Evolutionary conservation across 257 asterid species (phyloP), one percentile per base, ranked within the genome.

Genomic region (Scutellaria barbata): DNA sequence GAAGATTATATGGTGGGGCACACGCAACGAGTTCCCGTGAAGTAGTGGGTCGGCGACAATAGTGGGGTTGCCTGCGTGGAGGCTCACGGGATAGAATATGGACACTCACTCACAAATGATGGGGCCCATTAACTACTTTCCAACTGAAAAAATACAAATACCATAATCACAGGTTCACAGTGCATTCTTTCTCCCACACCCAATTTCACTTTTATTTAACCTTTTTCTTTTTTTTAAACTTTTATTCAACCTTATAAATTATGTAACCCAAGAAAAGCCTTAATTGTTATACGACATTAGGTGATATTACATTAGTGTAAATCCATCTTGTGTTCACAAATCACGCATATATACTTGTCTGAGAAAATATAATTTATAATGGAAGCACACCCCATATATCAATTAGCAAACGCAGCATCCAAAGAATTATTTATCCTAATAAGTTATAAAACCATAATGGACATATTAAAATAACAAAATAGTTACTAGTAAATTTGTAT

Each of bases 11-110:
- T 57, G 52, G 84, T 73, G 81, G 84, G 84, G 12, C 77, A 66
- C 45, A 60, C 45, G 5, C 58, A 68, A 61, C 50, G 64, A 17
- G 41, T 64, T 6, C 87, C 87, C 88, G 89, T 84, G 77, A 76
- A 47, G 88, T 75, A 79, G 81, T 88, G 91, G 87, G 93, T 46
- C 71, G 88, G 87, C 82, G 86, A 88, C 81, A 66, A 30, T 83
- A 65, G 80, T 83, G 88, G 83, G 75, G 57, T 64, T 25, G 84
- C 46, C 47, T 69, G 41, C 47, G 83, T 47, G 47, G 57, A 22
- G 68, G 70, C 52, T 85, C 91, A 88, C 95, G 95, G 76, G 91
- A 33, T 43, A 63, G 76, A 81, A 77, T 74, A 42, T 6, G 2
- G 39, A 41, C 13, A 35, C 45, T 1, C 41, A 63, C 52, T 11